Percentiles rank a stretch among this genome's conserved stretches.
Evolutionary conservation across 2,329 filamentous ascomycete species (phyloP).

Genomic region (Myriangium duriaei): DNA sequence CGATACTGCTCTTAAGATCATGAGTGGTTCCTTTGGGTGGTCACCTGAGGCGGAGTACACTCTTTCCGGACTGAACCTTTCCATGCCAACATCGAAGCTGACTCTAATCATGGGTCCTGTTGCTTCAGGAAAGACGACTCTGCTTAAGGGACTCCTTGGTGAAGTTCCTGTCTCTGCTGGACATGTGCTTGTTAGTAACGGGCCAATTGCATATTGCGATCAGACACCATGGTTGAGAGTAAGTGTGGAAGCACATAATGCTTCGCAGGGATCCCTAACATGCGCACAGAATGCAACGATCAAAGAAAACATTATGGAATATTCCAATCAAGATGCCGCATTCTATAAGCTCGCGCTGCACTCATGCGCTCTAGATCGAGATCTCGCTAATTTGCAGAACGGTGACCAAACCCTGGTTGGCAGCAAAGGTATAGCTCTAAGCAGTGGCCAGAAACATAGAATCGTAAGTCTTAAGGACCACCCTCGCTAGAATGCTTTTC

Average conservation of each 20-base stretch:
- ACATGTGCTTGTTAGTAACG: slow-evolving; percentile 17
- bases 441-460: slow-evolving; percentile 40
- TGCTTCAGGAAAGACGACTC: slow-evolving; percentile 40
- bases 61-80: slow-evolving; percentile 30
- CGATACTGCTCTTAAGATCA: slow-evolving; percentile 26
- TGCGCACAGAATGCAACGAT: slow-evolving; percentile 22
- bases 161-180: slow-evolving; percentile 25
- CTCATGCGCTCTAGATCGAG: slow-evolving; percentile 22
- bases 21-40: slow-evolving; percentile 37
- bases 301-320: slow-evolving; percentile 23
- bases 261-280: background rate
- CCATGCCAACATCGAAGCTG: slow-evolving; percentile 30
- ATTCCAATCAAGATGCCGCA: slow-evolving; percentile 22
- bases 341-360: slow-evolving; percentile 25
- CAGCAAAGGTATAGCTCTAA: slow-evolving; percentile 38
- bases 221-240: slow-evolving; percentile 22
- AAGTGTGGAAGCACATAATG: no score
- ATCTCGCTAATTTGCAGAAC: slow-evolving; percentile 27
- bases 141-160: slow-evolving; percentile 33
- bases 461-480: no score
- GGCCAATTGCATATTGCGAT: slow-evolving; percentile 22
- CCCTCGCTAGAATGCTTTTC: no score
- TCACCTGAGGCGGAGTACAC: slow-evolving; percentile 28
- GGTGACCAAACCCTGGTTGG: slow-evolving; percentile 35
- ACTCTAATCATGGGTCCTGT: slow-evolving; percentile 40